These are phyloP conservation scores for Condylostoma magnum DNA, from an alignment of 169 alveolate genomes.

Conservation along the genomic window DNA sequence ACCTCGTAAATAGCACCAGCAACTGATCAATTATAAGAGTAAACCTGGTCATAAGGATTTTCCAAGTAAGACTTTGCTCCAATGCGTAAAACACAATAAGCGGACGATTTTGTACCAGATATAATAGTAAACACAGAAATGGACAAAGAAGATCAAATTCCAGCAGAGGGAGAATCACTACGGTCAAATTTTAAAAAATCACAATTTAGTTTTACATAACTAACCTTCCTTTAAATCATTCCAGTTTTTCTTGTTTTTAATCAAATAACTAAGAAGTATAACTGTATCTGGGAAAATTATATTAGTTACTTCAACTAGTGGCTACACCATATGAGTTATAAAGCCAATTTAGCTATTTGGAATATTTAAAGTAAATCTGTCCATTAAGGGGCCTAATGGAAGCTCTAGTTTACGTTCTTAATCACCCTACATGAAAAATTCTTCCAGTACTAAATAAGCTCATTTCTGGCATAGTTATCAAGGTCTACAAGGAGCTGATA, in stretches of 20 bases:
- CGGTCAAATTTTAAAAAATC: no score
- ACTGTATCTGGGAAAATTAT: slow-evolving; percentile 26
- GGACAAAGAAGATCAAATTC: no score
- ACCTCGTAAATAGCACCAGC: no score
- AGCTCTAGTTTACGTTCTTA: slow-evolving; percentile 54
- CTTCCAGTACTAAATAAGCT: slow-evolving; percentile 63
- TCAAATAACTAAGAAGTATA: not conserved
- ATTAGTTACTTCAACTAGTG: slow-evolving; percentile 39
- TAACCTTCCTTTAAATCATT: no score
- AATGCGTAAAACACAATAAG: no score
- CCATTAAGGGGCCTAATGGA: slow-evolving; percentile 58
- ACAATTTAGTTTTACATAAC: no score
- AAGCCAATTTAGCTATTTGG: slow-evolving; percentile 62
- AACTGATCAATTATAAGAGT: no score
- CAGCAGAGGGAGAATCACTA: no score
- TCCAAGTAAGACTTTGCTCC: no score
- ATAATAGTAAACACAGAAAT: no score
- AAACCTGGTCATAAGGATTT: no score
- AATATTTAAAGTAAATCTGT: slow-evolving; percentile 53
- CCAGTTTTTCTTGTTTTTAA: slow-evolving; percentile 18
- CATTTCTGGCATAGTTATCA: slow-evolving; percentile 53
- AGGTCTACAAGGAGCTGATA: slow-evolving; percentile 59
- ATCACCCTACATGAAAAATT: slow-evolving; percentile 79
- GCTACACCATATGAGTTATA: slow-evolving; percentile 49
- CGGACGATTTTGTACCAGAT: no score